Conservation (phyloP, 164 flowering plant genomes). For the Berberis vulgaris region DNA sequence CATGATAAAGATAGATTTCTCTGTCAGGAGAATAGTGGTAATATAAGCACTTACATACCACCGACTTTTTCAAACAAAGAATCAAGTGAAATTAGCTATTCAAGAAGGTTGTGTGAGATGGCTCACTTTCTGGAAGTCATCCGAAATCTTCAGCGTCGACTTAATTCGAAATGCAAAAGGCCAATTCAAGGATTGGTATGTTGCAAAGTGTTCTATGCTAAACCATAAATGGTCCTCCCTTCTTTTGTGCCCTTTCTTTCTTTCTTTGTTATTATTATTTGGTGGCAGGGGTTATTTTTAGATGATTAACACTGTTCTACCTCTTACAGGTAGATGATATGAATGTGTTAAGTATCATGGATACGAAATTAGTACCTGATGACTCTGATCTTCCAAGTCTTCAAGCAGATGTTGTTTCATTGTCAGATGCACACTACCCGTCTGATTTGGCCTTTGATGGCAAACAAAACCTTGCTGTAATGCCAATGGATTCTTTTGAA, state of each 20-base stretch:
- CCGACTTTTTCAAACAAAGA: conserved; percentile 18
- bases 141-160: conserved; percentile 57
- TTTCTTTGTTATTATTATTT: too few species aligned
- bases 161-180: conserved; percentile 39
- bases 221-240: background rate
- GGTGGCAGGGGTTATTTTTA: background rate
- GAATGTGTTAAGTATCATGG: conserved; percentile 20
- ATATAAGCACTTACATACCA: conserved; percentile 13
- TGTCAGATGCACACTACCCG: conserved; percentile 19
- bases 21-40: conserved; percentile 12
- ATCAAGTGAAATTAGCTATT: conserved; percentile 16
- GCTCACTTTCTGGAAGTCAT: conserved; percentile 67
- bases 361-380: conserved; percentile 21
- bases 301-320: background rate
- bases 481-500: conserved; percentile 26
- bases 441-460: conserved; percentile 15
- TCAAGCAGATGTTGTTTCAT: conserved; percentile 19
- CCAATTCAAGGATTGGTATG: conserved; percentile 54
- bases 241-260: too few species aligned
- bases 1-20: conserved; percentile 24
- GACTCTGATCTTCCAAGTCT: conserved; percentile 30
- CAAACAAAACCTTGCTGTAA: conserved; percentile 44
- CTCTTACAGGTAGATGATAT: conserved; percentile 39
- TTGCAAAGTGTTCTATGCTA: background rate
- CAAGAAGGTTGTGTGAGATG: conserved; percentile 58